These are phyloP conservation scores for Phyllachora maydis DNA, from an alignment of 2,329 filamentous ascomycete genomes.

Conservation along the genomic window DNA sequence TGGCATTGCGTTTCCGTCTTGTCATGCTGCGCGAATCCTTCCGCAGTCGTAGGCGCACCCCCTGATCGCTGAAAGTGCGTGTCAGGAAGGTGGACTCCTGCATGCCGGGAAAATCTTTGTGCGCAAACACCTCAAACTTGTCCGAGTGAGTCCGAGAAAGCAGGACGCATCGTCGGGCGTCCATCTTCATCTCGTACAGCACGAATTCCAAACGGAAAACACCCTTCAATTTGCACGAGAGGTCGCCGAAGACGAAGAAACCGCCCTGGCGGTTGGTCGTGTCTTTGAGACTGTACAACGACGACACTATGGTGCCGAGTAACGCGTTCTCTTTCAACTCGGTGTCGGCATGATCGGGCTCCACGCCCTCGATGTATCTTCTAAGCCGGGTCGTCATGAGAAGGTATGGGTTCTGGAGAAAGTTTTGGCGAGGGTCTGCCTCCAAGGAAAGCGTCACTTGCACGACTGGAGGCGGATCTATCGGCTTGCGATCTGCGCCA, in stretches of 20 bases:
- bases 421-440: conserved; percentile 23
- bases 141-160: conserved; percentile 31
- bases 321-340: conserved; percentile 34
- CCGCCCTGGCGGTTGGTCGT: conserved; percentile 57
- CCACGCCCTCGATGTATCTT: conserved; percentile 20
- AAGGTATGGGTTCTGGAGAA: conserved; percentile 31
- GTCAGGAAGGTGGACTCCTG: conserved; percentile 66
- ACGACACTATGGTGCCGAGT: conserved; percentile 58
- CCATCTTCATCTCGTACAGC: conserved; percentile 52
- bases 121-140: conserved; percentile 41
- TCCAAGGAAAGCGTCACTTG: conserved; percentile 35
- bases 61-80: conserved; percentile 68
- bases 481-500: conserved; percentile 60
- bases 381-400: conserved; percentile 21
- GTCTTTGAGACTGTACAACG: conserved; percentile 65
- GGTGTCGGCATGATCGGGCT: conserved; percentile 14
- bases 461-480: conserved; percentile 74
- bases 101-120: conserved; percentile 62
- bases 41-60: conserved; percentile 60
- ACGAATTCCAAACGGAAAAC: conserved; percentile 55
- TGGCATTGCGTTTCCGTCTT: conserved; percentile 21
- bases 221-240: conserved; percentile 60
- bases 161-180: conserved; percentile 13
- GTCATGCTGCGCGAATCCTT: conserved; percentile 53
- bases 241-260: conserved; percentile 81